Conservation (phyloP, 352 stramenopile species). For the Phytophthora pistaciae region DNA sequence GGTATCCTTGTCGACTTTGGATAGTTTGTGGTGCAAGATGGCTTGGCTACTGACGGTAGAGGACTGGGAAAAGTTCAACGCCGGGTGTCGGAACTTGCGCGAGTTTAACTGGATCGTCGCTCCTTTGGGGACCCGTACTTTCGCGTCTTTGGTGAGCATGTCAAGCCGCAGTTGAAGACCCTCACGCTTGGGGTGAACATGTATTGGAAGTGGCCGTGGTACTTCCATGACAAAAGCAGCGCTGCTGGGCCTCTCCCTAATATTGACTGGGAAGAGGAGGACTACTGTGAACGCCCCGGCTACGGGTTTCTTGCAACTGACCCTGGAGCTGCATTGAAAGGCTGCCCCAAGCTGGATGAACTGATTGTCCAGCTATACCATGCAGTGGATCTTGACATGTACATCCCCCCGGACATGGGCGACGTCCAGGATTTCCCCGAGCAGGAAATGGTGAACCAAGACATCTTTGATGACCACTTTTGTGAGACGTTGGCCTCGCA, state of each 20-base stretch:
- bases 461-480: slow-evolving; percentile 45
- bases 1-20: slow-evolving; percentile 20
- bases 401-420: slow-evolving; percentile 7
- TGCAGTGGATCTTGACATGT: slow-evolving; percentile 6
- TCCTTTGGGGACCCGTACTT: slow-evolving; percentile 44
- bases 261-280: slow-evolving; percentile 9
- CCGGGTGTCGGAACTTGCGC: slow-evolving; percentile 28
- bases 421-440: slow-evolving; percentile 23
- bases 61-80: slow-evolving; percentile 40
- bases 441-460: slow-evolving; percentile 34
- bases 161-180: slow-evolving; percentile 35
- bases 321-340: slow-evolving; percentile 24
- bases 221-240: slow-evolving; percentile 31
- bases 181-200: slow-evolving; percentile 46
- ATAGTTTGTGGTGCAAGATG: slow-evolving; percentile 28
- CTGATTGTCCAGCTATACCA: slow-evolving; percentile 48
- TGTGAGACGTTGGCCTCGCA: slow-evolving; percentile 16
- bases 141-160: slow-evolving; percentile 37
- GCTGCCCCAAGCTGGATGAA: slow-evolving; percentile 33
- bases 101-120: slow-evolving; percentile 47
- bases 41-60: slow-evolving; percentile 25
- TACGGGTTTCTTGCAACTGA: slow-evolving; percentile 36
- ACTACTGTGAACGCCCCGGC: slow-evolving; percentile 3
- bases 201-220: slow-evolving; percentile 42
- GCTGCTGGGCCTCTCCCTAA: slow-evolving; percentile 3